Base-by-base conservation (phyloP, 176 grass and related monocot genomes). In the Bromus sterilis region DNA sequence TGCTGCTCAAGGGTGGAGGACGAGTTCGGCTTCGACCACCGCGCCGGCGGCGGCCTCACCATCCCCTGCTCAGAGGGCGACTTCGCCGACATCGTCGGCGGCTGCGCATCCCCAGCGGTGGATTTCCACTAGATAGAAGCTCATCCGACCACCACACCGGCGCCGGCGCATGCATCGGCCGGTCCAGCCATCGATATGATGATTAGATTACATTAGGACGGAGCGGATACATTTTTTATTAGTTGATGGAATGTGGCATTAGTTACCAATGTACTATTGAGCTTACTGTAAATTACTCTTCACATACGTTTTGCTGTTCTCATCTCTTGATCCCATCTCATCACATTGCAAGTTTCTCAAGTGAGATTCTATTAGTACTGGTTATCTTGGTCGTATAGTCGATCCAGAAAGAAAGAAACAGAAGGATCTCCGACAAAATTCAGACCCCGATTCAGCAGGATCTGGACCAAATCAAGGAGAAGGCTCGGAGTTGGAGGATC, bases 21-120 rank as follows among this genome's bases (percentile, higher is more conserved):
- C 2, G 87, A 93, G 78, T 93, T 87, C 74, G 87, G 87, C 48
- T 90, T 90, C 78, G 81, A 93, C 59, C 84, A 93, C 78, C 84
- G 68, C 1, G 20, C 78, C 23, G 46, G 74, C 18, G 84, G 84
- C 42, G 89, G 72, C 64, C 89, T 91, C 66, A 84, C 73, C 39
- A 82, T 91, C 82, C 89, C 89, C 8, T 86, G 86, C 42, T 51
- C 78, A 18, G 89, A 91, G 56, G 23, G 43, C 4, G 66, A 89
- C 62, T 89, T 91, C 20, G 53, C 56, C 6, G 24, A 74, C 74
- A 66, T 89, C 63, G 57, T 89, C 5, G 81, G 39, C 1, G 42
- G 2, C 59, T 36, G 40, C 59, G 30, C 14, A 16, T 13, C 21
- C 61, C 6, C 6, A 0, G 4, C 33, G n/a, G 64, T 69, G 35